phyloP scores from a whole-genome alignment of 495 filamentous ascomycete species.

The Xylaria castorea region DNA sequence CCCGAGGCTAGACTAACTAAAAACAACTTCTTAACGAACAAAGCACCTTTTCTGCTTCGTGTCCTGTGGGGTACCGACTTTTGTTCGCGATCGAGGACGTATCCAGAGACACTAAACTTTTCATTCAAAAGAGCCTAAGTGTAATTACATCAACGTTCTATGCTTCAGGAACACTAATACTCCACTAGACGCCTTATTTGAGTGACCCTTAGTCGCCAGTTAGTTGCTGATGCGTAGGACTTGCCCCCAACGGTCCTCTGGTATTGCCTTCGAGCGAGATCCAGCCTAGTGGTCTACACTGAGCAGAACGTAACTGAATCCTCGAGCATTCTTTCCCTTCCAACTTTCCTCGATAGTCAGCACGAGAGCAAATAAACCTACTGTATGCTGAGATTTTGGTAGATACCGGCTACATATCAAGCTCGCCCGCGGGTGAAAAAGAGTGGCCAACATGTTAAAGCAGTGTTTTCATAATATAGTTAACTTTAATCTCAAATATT shows the following conservation, averaged over 20 bases:
- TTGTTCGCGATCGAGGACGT: not conserved
- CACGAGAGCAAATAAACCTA: too few species aligned
- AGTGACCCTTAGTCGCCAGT: too few species aligned
- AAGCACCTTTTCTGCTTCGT: not conserved
- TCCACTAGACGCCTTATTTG: not conserved
- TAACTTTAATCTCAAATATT: too few species aligned
- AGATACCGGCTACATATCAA: too few species aligned
- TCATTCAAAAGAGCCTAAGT: not conserved
- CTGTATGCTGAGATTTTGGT: not conserved
- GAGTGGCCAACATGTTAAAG: not conserved
- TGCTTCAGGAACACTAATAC: not conserved
- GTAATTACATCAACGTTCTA: not conserved
- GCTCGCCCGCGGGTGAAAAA: too few species aligned
- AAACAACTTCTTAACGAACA: not conserved
- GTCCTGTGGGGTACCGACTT: not conserved
- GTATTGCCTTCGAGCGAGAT: too few species aligned
- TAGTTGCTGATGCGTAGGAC: too few species aligned
- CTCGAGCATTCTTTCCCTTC: too few species aligned
- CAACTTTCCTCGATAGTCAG: too few species aligned
- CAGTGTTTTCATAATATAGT: not conserved
- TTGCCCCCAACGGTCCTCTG: too few species aligned
- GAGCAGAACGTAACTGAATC: too few species aligned
- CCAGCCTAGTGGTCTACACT: too few species aligned
- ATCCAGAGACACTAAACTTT: not conserved
- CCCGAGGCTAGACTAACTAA: slow-evolving; percentile 5